Base-by-base conservation (phyloP, 176 grass and related monocot genomes). In the Alopecurus myosuroides region DNA sequence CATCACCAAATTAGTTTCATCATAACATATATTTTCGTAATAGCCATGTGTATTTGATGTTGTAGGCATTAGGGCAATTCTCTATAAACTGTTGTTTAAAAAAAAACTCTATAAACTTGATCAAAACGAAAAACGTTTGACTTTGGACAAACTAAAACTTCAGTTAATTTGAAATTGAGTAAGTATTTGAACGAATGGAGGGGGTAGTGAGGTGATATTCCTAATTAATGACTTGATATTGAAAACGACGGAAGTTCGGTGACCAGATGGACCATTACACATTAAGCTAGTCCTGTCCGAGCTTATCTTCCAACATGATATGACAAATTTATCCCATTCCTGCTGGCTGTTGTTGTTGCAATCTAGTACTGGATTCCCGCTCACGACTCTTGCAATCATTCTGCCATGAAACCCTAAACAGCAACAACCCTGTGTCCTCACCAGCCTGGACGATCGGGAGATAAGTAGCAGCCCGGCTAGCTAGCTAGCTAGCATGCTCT, bases 341-440 rank as follows among this genome's bases (percentile, higher is more conserved):
- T 13, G 51, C 17, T 50, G 18, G 44, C 64, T 40, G 73, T 88
- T 36, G 75, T 88, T 78, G 45, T 19, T 29, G 53, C 81, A 85
- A 85, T 84, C 81, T 55, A 84, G 65, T 64, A 72, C 87, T 26
- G 44, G 80, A 85, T 83, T 68, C 45, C 28, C 20, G 19, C 35
- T 8, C 74, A 65, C 56, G 68, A 64, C 45, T 85, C 64, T 1
- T 0, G 45, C 76, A 84, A 80, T 80, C 76, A 84, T 84, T 80
- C 44, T 22, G 35, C 36, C 68, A 84, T 85, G 26, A 80, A 55
- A 83, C 42, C 76, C 72, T 28, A 56, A 69, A 57, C 35, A 14
- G 25, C 77, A 69, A 45, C 60, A 46, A 77, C 76, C 46, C 74
- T 66, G 44, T 40, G 42, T 12, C 23, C 76, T 74, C 34, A 28